phyloP scores from a whole-genome alignment of 139 green algal genomes.

The Chlorella vulgaris region DNA sequence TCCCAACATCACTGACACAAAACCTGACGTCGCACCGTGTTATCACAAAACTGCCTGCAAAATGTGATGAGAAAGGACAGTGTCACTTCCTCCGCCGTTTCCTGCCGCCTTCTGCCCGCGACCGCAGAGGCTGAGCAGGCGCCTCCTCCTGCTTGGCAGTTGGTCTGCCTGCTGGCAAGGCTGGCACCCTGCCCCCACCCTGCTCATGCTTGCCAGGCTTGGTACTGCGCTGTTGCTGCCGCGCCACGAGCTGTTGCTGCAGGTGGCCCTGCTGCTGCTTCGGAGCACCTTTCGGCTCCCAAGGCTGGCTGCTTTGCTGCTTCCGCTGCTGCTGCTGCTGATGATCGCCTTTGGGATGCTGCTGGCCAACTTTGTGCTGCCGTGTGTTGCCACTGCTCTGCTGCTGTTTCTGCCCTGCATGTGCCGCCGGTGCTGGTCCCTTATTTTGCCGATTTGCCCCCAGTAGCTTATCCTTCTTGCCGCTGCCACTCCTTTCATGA shows the following conservation, averaged over 20 bases:
- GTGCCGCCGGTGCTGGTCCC: background rate
- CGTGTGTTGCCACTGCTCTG: background rate
- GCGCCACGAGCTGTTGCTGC: too few relatives aligned
- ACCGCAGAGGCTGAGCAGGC: slow-evolving; percentile 47
- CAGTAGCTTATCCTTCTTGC: background rate
- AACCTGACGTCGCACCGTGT: too few relatives aligned
- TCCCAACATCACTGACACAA: too few relatives aligned
- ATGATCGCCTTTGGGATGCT: background rate
- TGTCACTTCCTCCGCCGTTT: slow-evolving; percentile 55
- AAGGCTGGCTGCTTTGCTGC: background rate
- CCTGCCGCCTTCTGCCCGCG: slow-evolving; percentile 58
- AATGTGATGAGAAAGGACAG: background rate
- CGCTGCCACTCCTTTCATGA: background rate
- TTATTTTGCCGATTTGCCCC: background rate
- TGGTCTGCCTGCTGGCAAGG: background rate
- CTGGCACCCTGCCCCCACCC: background rate
- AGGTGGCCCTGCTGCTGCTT: slow-evolving; percentile 1
- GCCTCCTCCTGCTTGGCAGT: background rate
- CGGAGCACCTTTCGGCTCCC: background rate
- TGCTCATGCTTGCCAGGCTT: too few relatives aligned
- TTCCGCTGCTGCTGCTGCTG: background rate
- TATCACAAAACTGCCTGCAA: too few relatives aligned
- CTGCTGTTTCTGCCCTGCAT: background rate
- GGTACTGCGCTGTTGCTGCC: background rate
- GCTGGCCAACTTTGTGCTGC: background rate